phyloP scores from a whole-genome alignment of 768 basidiomycete genomes.

The Amanita rubescens region DNA sequence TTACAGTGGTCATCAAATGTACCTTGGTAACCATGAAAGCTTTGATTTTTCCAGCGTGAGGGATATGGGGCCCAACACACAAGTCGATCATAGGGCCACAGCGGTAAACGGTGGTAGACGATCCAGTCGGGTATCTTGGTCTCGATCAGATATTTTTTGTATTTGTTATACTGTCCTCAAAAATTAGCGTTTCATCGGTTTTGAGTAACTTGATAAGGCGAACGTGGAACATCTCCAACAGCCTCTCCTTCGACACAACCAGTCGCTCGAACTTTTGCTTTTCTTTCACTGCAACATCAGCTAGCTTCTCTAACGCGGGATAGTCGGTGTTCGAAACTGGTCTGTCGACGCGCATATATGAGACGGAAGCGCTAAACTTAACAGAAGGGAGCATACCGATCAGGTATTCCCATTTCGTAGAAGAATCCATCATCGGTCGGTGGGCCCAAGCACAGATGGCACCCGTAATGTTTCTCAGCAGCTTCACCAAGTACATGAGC shows the following conservation, averaged over 20 bases:
- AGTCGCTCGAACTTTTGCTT: slow-evolving; percentile 96
- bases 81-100: slow-evolving; percentile 99
- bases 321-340: slow-evolving; percentile 80
- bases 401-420: slow-evolving; percentile 94
- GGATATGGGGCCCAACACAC: slow-evolving; percentile 95
- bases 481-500: slow-evolving; percentile 98
- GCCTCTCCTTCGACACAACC: slow-evolving; percentile 88
- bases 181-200: slow-evolving; percentile 6
- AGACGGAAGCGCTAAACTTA: slow-evolving; percentile 2
- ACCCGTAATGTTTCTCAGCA: slow-evolving; percentile 92
- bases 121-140: slow-evolving; percentile 93
- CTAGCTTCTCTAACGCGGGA: slow-evolving; percentile 80
- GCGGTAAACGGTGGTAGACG: slow-evolving; percentile 95
- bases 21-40: slow-evolving; percentile 96
- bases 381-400: slow-evolving; percentile 51
- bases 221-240: slow-evolving; percentile 94
- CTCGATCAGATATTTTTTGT: slow-evolving; percentile 93
- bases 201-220: slow-evolving; percentile 18
- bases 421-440: slow-evolving; percentile 99
- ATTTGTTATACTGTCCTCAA: slow-evolving; percentile 87
- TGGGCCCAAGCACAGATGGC: slow-evolving; percentile 94
- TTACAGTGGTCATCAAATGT: background rate
- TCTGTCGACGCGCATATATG: slow-evolving; percentile 27
- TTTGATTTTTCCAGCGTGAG: slow-evolving; percentile 97
- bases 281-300: slow-evolving; percentile 87